Base-by-base conservation (phyloP, 345 rosid genomes). In the Erucastrum elatum region DNA sequence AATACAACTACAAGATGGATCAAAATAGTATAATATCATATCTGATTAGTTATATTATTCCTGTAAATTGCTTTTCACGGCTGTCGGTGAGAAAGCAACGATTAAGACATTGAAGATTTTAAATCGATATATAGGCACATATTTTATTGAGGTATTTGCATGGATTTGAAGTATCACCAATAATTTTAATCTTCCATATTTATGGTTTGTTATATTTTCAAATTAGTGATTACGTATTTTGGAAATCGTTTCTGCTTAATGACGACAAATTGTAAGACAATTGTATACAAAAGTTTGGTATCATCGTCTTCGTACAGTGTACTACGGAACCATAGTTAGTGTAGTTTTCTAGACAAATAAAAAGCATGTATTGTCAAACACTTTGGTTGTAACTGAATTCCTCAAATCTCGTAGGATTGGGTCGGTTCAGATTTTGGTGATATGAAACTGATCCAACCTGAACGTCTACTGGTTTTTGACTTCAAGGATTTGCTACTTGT, bases 141-240 rank as follows among this genome's bases (percentile, higher is more conserved):
- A 33, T 21, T 51, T 51, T 46, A 21, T 56, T 73, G 17, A 63
- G 21, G 26, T 56, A 68, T 51, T 26, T 77, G 72, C 76, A 77
- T 77, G 72, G 76, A 71, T 77, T 71, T 64, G 76, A 71, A 49
- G 15, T 55, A 64, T 56, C 49, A 77, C 46, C 71, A 64, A 64
- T 34, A 77, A 77, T 63, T 16, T 16, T 46, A 37, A 56, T 29
- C 59, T 12, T 34, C 61, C 60, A 21, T 26, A 64, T 64, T 55
- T 41, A 65, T 64, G 4, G 39, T 71, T 78, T 65, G 76, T 56
- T 71, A 66, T 33, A 30, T 26, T 51, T 60, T 77, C 71, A 64
- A 29, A 64, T 29, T 64, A 56, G 34, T 49, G 8, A 51, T 51
- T 51, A 5, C 3, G 56, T 51, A 51, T 5, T 5, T 51, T 51